Evolutionary conservation across 1,284 basidiomycete species (phyloP), one percentile per base, ranked within the genome.

Genomic region (Fereydounia khargensis): DNA sequence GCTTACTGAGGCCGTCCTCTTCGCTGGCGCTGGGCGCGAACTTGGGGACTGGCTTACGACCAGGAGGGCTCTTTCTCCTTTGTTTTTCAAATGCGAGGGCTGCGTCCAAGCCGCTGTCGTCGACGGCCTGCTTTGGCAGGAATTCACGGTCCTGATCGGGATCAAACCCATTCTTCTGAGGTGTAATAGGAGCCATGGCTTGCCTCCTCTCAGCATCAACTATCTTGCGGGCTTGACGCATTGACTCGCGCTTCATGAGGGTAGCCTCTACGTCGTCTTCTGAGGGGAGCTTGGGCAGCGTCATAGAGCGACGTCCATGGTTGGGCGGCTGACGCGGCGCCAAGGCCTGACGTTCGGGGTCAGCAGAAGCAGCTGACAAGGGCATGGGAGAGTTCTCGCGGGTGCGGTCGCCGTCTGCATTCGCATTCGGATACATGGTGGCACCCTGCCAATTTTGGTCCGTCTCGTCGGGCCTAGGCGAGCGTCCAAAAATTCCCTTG

Each of bases 171-270:
- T 44, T n/a, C 23, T 13, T 30, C 28, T 30, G 28, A 5, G 39
- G 43, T 10, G 49, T 49, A 1, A 17, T 40, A 1, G 48, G 44
- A 6, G 30, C 40, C 24, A 68, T 66, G 24, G 45, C 33, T 13
- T 47, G 23, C 32, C 52, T 44, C 8, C 66, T 47, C 43, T 74
- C 70, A 25, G 53, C 40, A 28, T 74, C 71, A 36, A 73, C 64
- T 32, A 74, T 69, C n/a, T 49, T 44, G 10, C 55, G 50, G 7
- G 71, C 71, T 35, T 67, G 63, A 1, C 62, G 48, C 53, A 64
- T 59, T 4, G 65, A 63, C 5, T 52, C 42, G 19, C 66, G 51
- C 47, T 70, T 68, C 34, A 55, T 60, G 16, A 57, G 52, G 14
- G 47, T 41, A 1, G 66, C 64, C 27, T 73, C 59, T 23, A 51